Conservation (phyloP, 169 alveolate species). For the Cryptosporidium andersoni region DNA sequence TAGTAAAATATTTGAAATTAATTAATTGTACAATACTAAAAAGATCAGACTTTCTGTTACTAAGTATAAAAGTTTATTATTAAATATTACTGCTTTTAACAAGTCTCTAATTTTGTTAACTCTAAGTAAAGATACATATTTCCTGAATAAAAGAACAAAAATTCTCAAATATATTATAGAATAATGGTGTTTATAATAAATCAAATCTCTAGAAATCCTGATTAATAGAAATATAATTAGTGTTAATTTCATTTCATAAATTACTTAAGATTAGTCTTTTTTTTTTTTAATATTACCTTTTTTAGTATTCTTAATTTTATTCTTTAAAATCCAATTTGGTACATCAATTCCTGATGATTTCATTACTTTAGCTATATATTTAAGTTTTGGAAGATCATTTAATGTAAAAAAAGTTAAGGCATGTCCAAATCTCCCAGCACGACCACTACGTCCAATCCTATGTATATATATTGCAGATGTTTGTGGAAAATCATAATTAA, state of each 20-base stretch:
- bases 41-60: too few relatives aligned
- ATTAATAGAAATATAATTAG: too few relatives aligned
- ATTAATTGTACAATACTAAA: too few relatives aligned
- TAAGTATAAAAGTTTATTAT: too few relatives aligned
- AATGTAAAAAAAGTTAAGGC: conserved; percentile 89
- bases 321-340: conserved; percentile 84
- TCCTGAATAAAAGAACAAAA: too few relatives aligned
- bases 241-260: too few relatives aligned
- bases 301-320: conserved; percentile 33
- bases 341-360: conserved; percentile 85
- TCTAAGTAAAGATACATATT: too few relatives aligned
- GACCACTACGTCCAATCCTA: conserved; percentile 99
- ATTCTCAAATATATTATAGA: too few relatives aligned
- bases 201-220: background rate
- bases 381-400: conserved; percentile 81
- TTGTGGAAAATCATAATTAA: conserved; percentile 96
- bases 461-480: conserved; percentile 92
- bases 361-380: conserved; percentile 81
- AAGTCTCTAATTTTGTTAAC: too few relatives aligned
- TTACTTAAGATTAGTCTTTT: background rate
- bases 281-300: conserved; percentile 19
- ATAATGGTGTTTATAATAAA: background rate
- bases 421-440: conserved; percentile 91
- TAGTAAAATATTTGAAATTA: too few relatives aligned
- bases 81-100: too few relatives aligned